Conservation (phyloP, 495 filamentous ascomycete genomes). For the Talaromyces borbonicus region DNA sequence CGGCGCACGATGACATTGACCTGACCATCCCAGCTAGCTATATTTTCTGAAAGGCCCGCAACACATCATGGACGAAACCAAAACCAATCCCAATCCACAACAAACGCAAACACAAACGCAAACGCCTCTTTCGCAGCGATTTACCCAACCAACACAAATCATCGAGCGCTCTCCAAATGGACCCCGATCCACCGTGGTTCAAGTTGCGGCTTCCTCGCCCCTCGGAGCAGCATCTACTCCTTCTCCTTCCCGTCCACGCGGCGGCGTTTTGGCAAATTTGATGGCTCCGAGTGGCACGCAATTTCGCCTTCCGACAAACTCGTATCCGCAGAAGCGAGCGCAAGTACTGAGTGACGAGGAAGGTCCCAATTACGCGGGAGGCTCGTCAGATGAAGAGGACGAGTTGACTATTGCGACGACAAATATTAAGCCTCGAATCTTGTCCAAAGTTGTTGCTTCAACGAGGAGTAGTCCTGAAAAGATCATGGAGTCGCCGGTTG, state of each 20-base stretch:
- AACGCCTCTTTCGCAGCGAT: conserved; percentile 22
- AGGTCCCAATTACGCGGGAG: conserved; percentile 45
- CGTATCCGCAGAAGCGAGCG: conserved; percentile 25
- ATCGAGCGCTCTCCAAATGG: conserved; percentile 28
- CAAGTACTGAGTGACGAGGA: conserved; percentile 45
- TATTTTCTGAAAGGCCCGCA: no score
- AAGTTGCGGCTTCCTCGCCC: conserved; percentile 80
- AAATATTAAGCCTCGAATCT: conserved; percentile 64
- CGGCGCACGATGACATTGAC: no score
- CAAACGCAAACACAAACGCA: conserved; percentile 11
- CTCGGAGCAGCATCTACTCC: conserved; percentile 39
- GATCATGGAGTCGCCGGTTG: conserved; percentile 27
- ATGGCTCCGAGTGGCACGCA: conserved; percentile 75
- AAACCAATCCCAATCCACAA: no score
- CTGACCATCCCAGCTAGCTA: no score
- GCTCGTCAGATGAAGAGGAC: conserved; percentile 51
- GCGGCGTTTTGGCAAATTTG: conserved; percentile 40
- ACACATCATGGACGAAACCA: no score
- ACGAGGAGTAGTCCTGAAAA: conserved; percentile 30
- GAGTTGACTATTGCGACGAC: conserved; percentile 33
- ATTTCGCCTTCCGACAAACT: conserved; percentile 46
- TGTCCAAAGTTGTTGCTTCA: conserved; percentile 30
- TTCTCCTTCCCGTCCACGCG: conserved; percentile 33
- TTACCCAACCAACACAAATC: conserved; percentile 65
- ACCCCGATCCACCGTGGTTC: conserved; percentile 48